These are phyloP conservation scores for Metarhizium rileyi DNA, from an alignment of 2,329 filamentous ascomycete genomes.

Conservation along the genomic window DNA sequence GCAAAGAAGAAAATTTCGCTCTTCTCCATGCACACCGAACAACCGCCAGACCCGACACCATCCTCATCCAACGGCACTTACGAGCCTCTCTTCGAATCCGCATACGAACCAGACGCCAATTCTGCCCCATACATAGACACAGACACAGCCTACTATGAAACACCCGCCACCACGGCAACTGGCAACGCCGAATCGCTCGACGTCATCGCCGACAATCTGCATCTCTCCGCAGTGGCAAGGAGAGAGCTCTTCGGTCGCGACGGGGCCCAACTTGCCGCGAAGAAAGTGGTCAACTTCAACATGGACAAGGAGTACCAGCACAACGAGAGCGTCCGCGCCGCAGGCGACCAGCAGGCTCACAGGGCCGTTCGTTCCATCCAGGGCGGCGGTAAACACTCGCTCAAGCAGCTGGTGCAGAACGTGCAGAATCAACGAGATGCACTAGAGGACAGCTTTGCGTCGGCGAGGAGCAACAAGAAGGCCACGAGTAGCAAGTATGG, in stretches of 20 bases:
- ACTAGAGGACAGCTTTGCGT: slow-evolving; percentile 83
- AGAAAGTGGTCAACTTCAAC: slow-evolving; percentile 77
- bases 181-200: slow-evolving; percentile 47
- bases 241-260: slow-evolving; percentile 78
- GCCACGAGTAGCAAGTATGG: slow-evolving; percentile 80
- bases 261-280: slow-evolving; percentile 28
- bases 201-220: slow-evolving; percentile 64
- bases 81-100: slow-evolving; percentile 39
- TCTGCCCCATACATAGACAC: slow-evolving; percentile 16
- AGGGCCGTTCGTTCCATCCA: slow-evolving; percentile 80
- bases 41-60: slow-evolving; percentile 17
- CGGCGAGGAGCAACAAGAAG: slow-evolving; percentile 66
- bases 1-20: slow-evolving; percentile 54
- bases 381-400: slow-evolving; percentile 66
- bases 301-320: slow-evolving; percentile 78
- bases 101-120: slow-evolving; percentile 10
- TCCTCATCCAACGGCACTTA: slow-evolving; percentile 27
- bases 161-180: slow-evolving; percentile 18
- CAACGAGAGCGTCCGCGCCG: slow-evolving; percentile 66
- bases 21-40: slow-evolving; percentile 52
- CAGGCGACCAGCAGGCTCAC: slow-evolving; percentile 62
- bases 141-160: slow-evolving; percentile 21
- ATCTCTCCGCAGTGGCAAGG: slow-evolving; percentile 65
- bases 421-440: slow-evolving; percentile 77
- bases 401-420: slow-evolving; percentile 78